A percentile compares a stretch with the other conserved stretches of the same genome.
phyloP scores from a whole-genome alignment of 2,329 filamentous ascomycete species.

The Albophoma yamanashiensis region DNA sequence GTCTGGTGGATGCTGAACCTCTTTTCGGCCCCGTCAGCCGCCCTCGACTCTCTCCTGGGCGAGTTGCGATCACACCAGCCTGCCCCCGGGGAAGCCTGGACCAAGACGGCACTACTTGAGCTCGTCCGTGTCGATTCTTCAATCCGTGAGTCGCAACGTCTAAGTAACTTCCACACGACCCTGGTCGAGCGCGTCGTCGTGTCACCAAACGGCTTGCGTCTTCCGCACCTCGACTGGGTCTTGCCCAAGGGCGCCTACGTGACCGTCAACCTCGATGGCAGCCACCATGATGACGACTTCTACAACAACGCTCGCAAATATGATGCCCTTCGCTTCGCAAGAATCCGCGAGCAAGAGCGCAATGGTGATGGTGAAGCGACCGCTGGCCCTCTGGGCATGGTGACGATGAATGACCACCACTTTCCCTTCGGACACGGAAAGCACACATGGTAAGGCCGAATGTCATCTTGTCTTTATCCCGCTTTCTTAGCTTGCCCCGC shows the following conservation, averaged over 20 bases:
- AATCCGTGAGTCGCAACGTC: conserved; percentile 40
- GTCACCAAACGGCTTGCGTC: conserved; percentile 29
- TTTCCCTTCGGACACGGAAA: conserved; percentile 47
- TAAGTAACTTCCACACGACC: conserved; percentile 33
- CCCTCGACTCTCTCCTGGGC: conserved; percentile 26
- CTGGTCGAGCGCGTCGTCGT: conserved; percentile 36
- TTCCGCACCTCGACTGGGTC: conserved; percentile 17
- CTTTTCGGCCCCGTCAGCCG: conserved; percentile 22
- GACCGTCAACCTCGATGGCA: conserved; percentile 30
- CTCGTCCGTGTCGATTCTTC: conserved; percentile 39
- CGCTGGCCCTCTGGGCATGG: conserved; percentile 28
- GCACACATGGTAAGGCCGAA: conserved; percentile 31
- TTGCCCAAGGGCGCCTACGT: conserved; percentile 32
- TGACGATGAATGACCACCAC: conserved; percentile 39
- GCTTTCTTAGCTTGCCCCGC: background rate
- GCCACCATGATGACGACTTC: conserved; percentile 34
- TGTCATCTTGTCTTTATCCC: background rate
- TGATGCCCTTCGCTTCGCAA: conserved; percentile 38
- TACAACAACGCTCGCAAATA: conserved; percentile 31
- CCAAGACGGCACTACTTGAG: conserved; percentile 28
- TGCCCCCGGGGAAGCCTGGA: conserved; percentile 27
- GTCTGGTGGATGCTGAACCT: conserved; percentile 36
- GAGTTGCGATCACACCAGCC: conserved; percentile 23
- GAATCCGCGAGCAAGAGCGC: conserved; percentile 26
- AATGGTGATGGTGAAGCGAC: conserved; percentile 19